These are phyloP conservation scores for Plasmodiophora brassicae DNA, from an alignment of 208 protist genomes.

Conservation along the genomic window DNA sequence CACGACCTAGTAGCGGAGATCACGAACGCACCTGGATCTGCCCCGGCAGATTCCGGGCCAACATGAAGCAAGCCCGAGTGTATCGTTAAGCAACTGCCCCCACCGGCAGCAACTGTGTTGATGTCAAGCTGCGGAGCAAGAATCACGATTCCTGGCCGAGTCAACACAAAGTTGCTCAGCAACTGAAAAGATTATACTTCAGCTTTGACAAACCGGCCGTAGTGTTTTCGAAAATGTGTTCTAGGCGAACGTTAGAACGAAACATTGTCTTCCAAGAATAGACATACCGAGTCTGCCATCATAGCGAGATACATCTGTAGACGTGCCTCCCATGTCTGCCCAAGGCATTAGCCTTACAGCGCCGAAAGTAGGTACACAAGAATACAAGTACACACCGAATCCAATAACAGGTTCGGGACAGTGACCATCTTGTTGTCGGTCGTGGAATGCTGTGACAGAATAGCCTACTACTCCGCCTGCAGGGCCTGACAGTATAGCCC, in stretches of 20 bases:
- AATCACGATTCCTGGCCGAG: neutral
- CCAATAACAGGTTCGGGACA: constrained; percentile 34
- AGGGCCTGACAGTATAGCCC: constrained; percentile 83
- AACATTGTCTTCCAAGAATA: neutral
- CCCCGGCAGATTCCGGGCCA: constrained; percentile 76
- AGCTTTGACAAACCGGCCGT: constrained; percentile 77
- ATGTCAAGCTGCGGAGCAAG: constrained; percentile 83
- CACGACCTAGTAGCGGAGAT: neutral
- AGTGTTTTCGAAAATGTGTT: constrained; percentile 77
- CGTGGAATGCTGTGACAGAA: constrained; percentile 65
- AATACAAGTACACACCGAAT: too few relatives aligned
- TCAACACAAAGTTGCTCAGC: neutral
- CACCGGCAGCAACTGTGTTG: constrained; percentile 89
- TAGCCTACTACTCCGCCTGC: constrained; percentile 88
- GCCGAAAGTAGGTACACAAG: too few relatives aligned
- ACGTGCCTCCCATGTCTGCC: constrained; percentile 82
- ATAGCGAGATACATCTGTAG: constrained; percentile 75
- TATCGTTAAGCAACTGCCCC: constrained; percentile 81
- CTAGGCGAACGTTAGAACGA: too few relatives aligned
- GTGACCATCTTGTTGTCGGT: constrained; percentile 49
- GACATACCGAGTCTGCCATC: neutral
- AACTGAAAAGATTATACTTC: neutral
- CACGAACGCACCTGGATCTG: constrained; percentile 43
- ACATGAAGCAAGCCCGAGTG: constrained; percentile 75
- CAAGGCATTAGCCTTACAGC: too few relatives aligned